phyloP scores from a whole-genome alignment of 2,329 filamentous ascomycete species.

The Aspergillus versicolor region DNA sequence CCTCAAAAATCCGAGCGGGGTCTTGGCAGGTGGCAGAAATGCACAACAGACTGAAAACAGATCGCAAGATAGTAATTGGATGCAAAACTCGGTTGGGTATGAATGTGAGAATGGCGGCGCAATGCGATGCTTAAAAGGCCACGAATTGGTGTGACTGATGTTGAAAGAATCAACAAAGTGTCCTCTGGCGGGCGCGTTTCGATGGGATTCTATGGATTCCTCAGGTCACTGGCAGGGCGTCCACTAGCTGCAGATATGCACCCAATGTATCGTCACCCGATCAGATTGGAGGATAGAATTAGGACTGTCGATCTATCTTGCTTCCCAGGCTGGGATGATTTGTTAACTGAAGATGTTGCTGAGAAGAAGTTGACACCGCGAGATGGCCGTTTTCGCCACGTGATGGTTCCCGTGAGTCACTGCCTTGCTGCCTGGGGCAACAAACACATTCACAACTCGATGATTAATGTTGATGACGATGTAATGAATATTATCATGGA shows the following conservation, averaged over 20 bases:
- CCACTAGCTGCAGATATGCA: constrained; percentile 11
- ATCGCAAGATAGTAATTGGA: neutral
- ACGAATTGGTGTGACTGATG: neutral
- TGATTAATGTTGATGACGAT: no score
- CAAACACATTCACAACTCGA: no score
- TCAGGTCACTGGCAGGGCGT: constrained; percentile 28
- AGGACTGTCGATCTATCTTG: neutral
- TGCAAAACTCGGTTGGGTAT: neutral
- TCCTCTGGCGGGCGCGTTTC: constrained; percentile 18
- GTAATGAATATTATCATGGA: no score
- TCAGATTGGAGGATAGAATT: neutral
- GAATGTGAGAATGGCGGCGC: neutral
- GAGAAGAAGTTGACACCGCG: neutral
- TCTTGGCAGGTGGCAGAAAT: neutral
- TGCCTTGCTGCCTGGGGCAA: neutral
- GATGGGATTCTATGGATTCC: constrained; percentile 31
- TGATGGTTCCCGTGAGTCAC: neutral
- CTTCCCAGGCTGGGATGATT: neutral
- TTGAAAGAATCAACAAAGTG: neutral
- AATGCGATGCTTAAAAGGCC: neutral
- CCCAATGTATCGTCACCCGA: neutral
- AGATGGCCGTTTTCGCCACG: neutral
- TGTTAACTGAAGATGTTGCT: neutral
- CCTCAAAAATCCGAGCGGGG: neutral
- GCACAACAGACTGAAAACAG: no score